Base-by-base conservation (phyloP, 129 eudicot species). In the Ambrosia trifida region DNA sequence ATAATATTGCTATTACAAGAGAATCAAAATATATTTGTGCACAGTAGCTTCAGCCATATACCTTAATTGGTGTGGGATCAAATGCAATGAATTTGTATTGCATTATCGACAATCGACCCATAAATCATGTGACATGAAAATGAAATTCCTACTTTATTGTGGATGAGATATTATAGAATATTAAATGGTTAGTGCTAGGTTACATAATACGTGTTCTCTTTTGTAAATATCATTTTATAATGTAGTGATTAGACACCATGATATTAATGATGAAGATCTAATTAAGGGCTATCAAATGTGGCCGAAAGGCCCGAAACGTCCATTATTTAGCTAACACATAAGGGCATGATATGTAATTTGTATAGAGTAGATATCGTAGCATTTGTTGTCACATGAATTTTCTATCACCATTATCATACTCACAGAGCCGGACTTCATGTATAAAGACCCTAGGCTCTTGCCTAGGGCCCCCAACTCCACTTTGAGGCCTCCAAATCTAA, bases 221-320 rank as follows among this genome's bases (percentile, higher is more conserved):
- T 40, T 12, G 33, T 14, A 69, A 50, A 43, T 18, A 24, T 40
- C 43, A 40, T 33, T 69, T 52, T 40, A 51, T 31, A 57, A 46
- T 41, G 43, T 40, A 40, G 44, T 72, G 68, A 72, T 72, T 58
- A 72, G 76, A 72, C 76, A 72, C 57, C 68, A 72, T 14, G 58
- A 35, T 11, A 72, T 28, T 58, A 43, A 58, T 58, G 45, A 44
- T 72, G 44, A 72, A 72, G 45, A 24, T 72, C 7, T 3, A n/a
- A n/a, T n/a, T n/a, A 57, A 14, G 57, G 58, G 20, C 28, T 70
- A 28, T 44, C 32, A 57, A 14, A 44, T 57, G 43, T 54, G 74
- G 30, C 38, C 32, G 46, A 9, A 33, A 5, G 5, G 5, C 41
- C 38, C 32, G 46, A 9, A 33, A 5, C 10, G 3, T 57, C 20